Evolutionary conservation across 257 asterid genomes (phyloP), one percentile per base, ranked within the genome.

Genomic region (Dorcoceras hygrometricum): DNA sequence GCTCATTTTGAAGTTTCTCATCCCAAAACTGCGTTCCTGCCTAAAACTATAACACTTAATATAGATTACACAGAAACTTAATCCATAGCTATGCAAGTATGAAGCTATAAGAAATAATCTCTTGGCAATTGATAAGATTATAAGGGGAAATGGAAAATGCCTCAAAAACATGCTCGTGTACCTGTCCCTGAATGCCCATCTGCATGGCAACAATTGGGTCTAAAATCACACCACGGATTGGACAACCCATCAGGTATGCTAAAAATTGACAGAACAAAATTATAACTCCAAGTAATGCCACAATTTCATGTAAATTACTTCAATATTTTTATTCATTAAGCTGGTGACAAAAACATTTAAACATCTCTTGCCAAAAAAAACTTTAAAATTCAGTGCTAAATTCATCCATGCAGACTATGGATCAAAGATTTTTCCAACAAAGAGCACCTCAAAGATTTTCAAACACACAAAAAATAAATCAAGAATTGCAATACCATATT

Each of bases 21-120:
- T 93, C 97, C 97, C 97, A 90, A 81, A 93, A 93, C 75, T 93
- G 98, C 59, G 98, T 93, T 73, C 98, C 98, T 39, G 96, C 97
- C 97, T 89, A 88, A 81, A 83, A 78, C 65, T 62, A 18, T 8
- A 27, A 48, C 22, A 14, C 11, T 66, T 43, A 39, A 26, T n/a
- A 73, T 32, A 65, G 66, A 57, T 57, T 54, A 68, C 51, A 64
- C 69, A 36, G 59, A 66, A 77, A 67, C 32, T 27, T 62, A 64
- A 57, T 19, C 28, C 27, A 61, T 26, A 24, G 39, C 29, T 43
- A 60, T 31, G 29, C 55, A 54, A 64, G 53, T 24, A 48, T 25
- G 34, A 69, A 39, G 60, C 63, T 59, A 26, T 55, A 43, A 65
- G 25, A 62, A 32, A 28, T 32, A 63, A 28, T 34, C 29, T 26